Evolutionary conservation across 78 protist species (phyloP).

Genomic region (Dictyostelium capitatum): DNA sequence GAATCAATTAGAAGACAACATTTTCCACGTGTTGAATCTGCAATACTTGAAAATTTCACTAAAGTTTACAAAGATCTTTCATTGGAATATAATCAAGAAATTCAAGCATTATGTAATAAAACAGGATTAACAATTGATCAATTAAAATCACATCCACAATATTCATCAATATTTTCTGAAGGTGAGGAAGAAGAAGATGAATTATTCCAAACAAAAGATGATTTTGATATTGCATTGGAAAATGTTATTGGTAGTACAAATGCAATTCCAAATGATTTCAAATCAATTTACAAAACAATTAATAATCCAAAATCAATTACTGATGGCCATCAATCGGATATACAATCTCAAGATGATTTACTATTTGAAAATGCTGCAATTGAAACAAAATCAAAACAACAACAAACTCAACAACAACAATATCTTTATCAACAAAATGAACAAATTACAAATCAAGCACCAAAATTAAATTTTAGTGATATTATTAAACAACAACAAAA

Average conservation of each 20-base stretch:
- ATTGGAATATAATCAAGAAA: background rate
- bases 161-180: background rate
- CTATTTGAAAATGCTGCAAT: background rate
- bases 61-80: background rate
- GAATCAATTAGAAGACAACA: constrained; percentile 39
- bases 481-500: background rate
- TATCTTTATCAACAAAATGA: background rate
- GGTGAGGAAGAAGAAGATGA: background rate
- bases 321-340: no score
- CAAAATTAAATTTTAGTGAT: background rate
- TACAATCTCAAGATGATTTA: no score
- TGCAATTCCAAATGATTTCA: background rate
- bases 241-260: background rate
- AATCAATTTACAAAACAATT: background rate
- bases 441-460: background rate
- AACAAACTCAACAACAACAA: background rate
- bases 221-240: background rate
- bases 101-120: background rate
- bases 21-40: constrained; percentile 20
- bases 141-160: background rate
- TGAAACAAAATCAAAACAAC: background rate
- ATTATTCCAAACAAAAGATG: background rate
- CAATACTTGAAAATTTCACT: background rate
- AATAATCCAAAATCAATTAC: background rate
- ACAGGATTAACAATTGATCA: constrained; percentile 10